These are phyloP conservation scores for Pseudocercospora vitis DNA, from an alignment of 2,329 filamentous ascomycete species.

Conservation along the genomic window DNA sequence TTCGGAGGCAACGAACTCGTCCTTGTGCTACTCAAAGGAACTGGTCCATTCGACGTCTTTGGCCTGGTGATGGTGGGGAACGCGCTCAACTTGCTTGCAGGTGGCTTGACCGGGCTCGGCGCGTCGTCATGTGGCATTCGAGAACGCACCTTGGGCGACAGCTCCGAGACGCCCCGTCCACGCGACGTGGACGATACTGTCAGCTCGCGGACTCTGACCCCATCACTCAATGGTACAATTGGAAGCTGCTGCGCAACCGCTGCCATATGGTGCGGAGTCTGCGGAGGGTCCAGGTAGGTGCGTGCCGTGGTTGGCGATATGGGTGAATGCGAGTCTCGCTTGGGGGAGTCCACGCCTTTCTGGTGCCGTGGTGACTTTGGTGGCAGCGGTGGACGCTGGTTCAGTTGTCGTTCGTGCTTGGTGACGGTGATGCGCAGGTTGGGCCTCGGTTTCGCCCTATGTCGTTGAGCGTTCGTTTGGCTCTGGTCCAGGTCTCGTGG, in stretches of 20 bases:
- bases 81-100: neutral
- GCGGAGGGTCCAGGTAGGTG: conserved; percentile 6
- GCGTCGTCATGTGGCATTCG: neutral
- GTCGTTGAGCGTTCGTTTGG: conserved; percentile 1
- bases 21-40: neutral
- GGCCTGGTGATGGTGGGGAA: neutral
- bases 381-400: conserved; percentile 24
- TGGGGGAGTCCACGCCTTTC: conserved; percentile 6
- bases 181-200: conserved; percentile 6
- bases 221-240: conserved; percentile 4
- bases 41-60: neutral
- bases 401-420: conserved; percentile 8
- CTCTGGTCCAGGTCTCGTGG: neutral
- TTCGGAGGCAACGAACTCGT: conserved; percentile 5
- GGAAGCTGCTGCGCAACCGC: conserved; percentile 16
- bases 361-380: conserved; percentile 26
- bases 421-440: conserved; percentile 24
- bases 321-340: conserved; percentile 6
- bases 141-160: neutral
- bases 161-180: conserved; percentile 1
- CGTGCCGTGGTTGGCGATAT: neutral
- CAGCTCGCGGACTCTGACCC: conserved; percentile 15
- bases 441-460: conserved; percentile 19
- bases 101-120: neutral
- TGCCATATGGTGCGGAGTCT: conserved; percentile 2